Evolutionary conservation across 306 rosid genomes (phyloP), one percentile per base, ranked within the genome.

Genomic region (Inga leiocalycina): DNA sequence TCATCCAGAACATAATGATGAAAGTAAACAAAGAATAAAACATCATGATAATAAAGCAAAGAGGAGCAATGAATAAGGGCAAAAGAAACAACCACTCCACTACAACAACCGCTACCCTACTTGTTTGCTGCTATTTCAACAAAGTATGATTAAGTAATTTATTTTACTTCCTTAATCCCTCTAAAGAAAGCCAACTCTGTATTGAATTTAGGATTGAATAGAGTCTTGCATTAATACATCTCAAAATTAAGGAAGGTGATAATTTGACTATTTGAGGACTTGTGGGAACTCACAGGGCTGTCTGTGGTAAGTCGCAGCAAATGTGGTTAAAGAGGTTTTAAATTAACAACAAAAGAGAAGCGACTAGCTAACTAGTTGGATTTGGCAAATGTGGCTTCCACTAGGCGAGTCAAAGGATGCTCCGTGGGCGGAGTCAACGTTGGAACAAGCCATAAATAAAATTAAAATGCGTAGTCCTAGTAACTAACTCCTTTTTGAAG

Each of bases 351-450:
- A 39, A 39, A 39, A 39, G 43, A 4, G 56, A 17, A 15, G 56
- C 19, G 56, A 6, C 6, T 15, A 14, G 43, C 8, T 39, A 39
- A 49, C 19, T 49, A 67, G 16, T 20, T 24, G 68, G 17, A 27
- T 17, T 71, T 80, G 78, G 48, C 37, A 16, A 39, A 20, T 59
- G 79, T 61, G 74, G 79, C 56, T 73, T 73, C 79, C 79, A 61
- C 78, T 44, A 43, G n/a, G 44, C 10, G 19, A 56, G 56, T 70
- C 78, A 80, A 56, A 80, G 19, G 20, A 16, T 14, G 75, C 70
- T 10, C n/a, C 12, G 14, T 27, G 24, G 32, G 20, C 22, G 12
- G 24, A 43, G 37, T 80, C 83, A 57, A 57, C 15, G 35, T 80
- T 71, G 2, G 69, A 64, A 69, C 12, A n/a, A 22, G 0, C 24